Percentiles rank a stretch among this genome's conserved stretches.
phyloP scores from a whole-genome alignment of 495 filamentous ascomycete genomes.

The Podospora sp. region DNA sequence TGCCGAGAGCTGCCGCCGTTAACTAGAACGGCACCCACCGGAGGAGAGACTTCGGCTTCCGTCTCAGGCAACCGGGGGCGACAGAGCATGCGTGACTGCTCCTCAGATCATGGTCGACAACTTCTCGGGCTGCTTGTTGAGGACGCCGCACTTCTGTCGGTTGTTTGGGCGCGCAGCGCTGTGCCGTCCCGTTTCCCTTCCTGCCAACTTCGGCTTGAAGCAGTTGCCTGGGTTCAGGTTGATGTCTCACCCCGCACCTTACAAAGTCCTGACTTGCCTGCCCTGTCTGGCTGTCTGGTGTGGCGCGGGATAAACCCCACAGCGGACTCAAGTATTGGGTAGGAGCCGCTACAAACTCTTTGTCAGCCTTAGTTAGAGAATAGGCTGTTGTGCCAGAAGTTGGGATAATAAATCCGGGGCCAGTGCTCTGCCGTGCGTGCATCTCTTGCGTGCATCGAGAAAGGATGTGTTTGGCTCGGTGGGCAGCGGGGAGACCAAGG shows the following conservation, averaged over 20 bases:
- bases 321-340: background rate
- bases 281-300: background rate
- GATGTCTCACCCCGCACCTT: background rate
- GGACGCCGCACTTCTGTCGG: background rate
- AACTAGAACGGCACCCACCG: too few relatives aligned
- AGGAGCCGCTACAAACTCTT: background rate
- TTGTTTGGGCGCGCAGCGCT: background rate
- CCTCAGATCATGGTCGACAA: background rate
- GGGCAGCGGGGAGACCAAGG: background rate
- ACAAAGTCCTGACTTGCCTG: background rate
- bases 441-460: background rate
- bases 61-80: too few relatives aligned
- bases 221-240: background rate
- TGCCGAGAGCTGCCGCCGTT: conserved; percentile 6
- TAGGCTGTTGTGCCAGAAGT: conserved; percentile 19
- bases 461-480: background rate
- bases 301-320: background rate
- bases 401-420: conserved; percentile 21
- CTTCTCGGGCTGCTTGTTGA: background rate
- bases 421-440: conserved; percentile 18
- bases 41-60: too few relatives aligned
- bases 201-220: background rate
- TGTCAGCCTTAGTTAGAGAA: conserved; percentile 20
- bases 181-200: background rate
- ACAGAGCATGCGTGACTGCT: background rate